A percentile compares a stretch with the other conserved stretches of the same genome.
These are phyloP conservation scores for Fraxinus cuspidata DNA, from an alignment of 257 asterid genomes.

Conservation along the genomic window DNA sequence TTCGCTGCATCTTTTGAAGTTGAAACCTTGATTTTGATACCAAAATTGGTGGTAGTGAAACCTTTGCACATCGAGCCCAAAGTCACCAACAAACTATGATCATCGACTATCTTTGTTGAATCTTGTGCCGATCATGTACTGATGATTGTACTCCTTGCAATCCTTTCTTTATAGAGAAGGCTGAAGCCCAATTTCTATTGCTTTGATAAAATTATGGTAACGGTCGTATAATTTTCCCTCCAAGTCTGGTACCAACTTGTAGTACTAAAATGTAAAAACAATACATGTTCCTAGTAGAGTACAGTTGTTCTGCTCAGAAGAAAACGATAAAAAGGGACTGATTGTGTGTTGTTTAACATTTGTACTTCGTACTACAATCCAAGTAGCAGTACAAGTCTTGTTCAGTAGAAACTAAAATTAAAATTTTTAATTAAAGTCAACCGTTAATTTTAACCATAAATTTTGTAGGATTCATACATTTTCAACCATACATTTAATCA, in stretches of 20 bases:
- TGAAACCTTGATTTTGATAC: neutral
- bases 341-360: neutral
- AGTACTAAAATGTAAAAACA: neutral
- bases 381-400: neutral
- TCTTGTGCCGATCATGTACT: neutral
- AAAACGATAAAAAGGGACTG: neutral
- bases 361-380: conserved; percentile 3
- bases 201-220: too few species aligned
- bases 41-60: neutral
- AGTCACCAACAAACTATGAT: conserved; percentile 23
- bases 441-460: too few species aligned
- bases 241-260: neutral
- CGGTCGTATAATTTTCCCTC: too few species aligned
- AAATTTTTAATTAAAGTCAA: too few species aligned
- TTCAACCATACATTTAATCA: too few species aligned
- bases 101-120: conserved; percentile 1
- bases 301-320: neutral
- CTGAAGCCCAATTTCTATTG: neutral
- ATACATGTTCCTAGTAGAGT: neutral
- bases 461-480: too few species aligned
- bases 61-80: conserved; percentile 9
- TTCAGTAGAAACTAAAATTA: too few species aligned
- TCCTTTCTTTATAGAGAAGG: neutral
- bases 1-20: too few species aligned
- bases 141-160: neutral